A percentile compares a stretch with the other conserved stretches of the same genome.
These are phyloP conservation scores for Lachnellula hyalina DNA, from an alignment of 2,329 filamentous ascomycete species.

Conservation along the genomic window DNA sequence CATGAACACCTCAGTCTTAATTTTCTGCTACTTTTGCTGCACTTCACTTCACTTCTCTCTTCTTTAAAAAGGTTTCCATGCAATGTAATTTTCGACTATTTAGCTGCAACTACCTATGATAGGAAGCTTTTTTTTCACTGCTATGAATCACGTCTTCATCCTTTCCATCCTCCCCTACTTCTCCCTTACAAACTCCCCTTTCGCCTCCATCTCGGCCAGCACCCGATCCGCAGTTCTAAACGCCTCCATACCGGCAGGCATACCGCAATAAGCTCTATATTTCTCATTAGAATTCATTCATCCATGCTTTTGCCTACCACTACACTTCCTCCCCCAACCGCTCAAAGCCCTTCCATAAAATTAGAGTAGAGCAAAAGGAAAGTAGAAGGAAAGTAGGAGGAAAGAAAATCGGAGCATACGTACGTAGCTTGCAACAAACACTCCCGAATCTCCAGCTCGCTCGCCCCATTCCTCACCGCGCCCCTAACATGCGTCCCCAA, in stretches of 20 bases:
- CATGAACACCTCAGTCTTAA: neutral
- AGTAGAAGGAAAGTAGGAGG: constrained; percentile 1
- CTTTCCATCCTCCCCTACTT: neutral
- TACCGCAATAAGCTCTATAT: constrained; percentile 27
- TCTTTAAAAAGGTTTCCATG: too few relatives aligned
- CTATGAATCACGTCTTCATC: neutral
- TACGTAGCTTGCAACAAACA: constrained; percentile 28
- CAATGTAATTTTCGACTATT: too few relatives aligned
- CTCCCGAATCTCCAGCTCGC: constrained; percentile 28
- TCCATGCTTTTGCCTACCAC: neutral
- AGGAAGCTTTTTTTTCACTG: neutral
- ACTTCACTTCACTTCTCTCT: too few relatives aligned
- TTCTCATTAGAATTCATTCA: constrained; percentile 4
- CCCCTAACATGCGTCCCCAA: constrained; percentile 29
- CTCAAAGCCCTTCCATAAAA: neutral
- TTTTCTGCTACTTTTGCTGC: neutral
- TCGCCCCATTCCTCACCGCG: constrained; percentile 27
- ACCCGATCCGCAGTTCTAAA: constrained; percentile 28
- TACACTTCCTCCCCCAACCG: neutral
- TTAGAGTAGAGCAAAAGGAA: neutral
- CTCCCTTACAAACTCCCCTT: constrained; percentile 22
- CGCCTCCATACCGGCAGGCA: constrained; percentile 28
- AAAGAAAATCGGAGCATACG: constrained; percentile 2
- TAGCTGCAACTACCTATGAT: neutral
- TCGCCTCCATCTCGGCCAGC: constrained; percentile 27